Percentiles rank a stretch among this genome's conserved stretches.
Conservation (phyloP, 2,329 filamentous ascomycete genomes). For the Plectosphaerella cucumerina region DNA sequence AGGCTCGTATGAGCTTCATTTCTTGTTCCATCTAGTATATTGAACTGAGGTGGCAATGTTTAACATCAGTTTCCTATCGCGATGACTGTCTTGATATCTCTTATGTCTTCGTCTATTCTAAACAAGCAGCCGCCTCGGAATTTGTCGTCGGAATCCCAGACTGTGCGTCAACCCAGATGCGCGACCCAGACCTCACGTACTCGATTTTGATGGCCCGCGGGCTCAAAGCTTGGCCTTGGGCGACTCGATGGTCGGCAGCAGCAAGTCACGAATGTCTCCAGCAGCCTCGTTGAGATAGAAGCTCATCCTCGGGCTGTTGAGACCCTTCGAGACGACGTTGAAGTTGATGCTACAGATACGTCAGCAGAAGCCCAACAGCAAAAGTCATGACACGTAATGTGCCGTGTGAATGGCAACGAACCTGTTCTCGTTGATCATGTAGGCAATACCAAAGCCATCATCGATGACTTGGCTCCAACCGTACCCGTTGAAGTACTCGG, state of each 20-base stretch:
- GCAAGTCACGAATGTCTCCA: slow-evolving; percentile 79
- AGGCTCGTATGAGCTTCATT: too few species aligned
- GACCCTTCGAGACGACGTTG: slow-evolving; percentile 91
- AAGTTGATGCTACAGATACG: slow-evolving; percentile 72
- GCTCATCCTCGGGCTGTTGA: slow-evolving; percentile 90
- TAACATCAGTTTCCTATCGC: too few species aligned
- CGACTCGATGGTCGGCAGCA: slow-evolving; percentile 73
- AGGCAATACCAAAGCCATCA: slow-evolving; percentile 93
- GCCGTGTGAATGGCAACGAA: slow-evolving; percentile 30
- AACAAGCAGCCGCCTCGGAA: too few species aligned
- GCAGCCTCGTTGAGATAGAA: slow-evolving; percentile 95
- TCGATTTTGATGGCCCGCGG: too few species aligned
- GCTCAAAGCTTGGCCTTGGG: slow-evolving; percentile 83
- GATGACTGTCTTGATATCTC: too few species aligned
- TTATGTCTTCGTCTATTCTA: too few species aligned
- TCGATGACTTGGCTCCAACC: slow-evolving; percentile 98
- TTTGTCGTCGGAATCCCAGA: too few species aligned
- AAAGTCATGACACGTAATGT: background rate
- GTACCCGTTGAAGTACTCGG: slow-evolving; percentile 98
- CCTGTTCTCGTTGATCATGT: slow-evolving; percentile 99
- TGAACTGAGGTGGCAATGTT: too few species aligned
- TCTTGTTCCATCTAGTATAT: too few species aligned
- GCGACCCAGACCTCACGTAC: too few species aligned
- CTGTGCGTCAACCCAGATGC: too few species aligned
- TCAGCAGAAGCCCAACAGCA: slow-evolving; percentile 7